Conservation (phyloP, 2,329 filamentous ascomycete species). For the Seiridium unicorne region DNA sequence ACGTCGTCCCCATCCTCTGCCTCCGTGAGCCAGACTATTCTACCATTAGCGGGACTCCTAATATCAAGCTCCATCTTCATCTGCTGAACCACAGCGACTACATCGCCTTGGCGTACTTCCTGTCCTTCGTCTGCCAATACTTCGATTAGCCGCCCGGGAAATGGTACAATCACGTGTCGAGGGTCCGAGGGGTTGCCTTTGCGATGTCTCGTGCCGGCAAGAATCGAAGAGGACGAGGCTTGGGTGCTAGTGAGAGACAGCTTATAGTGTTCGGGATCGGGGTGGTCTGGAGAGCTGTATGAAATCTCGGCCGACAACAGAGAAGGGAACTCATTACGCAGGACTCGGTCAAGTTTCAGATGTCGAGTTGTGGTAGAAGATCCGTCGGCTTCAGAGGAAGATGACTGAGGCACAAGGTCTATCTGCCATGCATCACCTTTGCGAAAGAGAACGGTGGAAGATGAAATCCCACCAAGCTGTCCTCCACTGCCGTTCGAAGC, state of each 20-base stretch:
- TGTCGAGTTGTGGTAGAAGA: conserved; percentile 38
- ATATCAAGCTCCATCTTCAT: conserved; percentile 73
- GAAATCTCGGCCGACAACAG: conserved; percentile 51
- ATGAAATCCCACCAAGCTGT: neutral
- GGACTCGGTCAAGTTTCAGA: conserved; percentile 49
- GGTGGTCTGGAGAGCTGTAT: conserved; percentile 37
- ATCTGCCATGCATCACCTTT: conserved; percentile 60
- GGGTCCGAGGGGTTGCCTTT: conserved; percentile 48
- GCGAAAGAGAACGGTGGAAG: conserved; percentile 45
- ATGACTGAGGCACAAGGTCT: conserved; percentile 34
- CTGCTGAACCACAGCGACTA: conserved; percentile 59
- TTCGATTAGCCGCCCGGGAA: conserved; percentile 59
- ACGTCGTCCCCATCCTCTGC: conserved; percentile 54
- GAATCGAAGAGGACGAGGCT: conserved; percentile 41
- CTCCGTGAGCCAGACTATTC: conserved; percentile 49
- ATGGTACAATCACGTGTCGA: conserved; percentile 52
- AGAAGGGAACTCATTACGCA: conserved; percentile 59
- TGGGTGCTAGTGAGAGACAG: conserved; percentile 15
- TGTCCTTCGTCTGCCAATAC: conserved; percentile 54
- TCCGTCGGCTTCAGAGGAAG: conserved; percentile 18
- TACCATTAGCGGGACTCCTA: conserved; percentile 44
- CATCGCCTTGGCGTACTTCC: conserved; percentile 45
- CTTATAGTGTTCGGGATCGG: neutral
- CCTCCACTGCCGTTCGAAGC: neutral
- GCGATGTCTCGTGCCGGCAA: conserved; percentile 44